A percentile compares a stretch with the other conserved stretches of the same genome.
Conservation (phyloP, 441 rosid genomes). For the Euphorbia celastroides region DNA sequence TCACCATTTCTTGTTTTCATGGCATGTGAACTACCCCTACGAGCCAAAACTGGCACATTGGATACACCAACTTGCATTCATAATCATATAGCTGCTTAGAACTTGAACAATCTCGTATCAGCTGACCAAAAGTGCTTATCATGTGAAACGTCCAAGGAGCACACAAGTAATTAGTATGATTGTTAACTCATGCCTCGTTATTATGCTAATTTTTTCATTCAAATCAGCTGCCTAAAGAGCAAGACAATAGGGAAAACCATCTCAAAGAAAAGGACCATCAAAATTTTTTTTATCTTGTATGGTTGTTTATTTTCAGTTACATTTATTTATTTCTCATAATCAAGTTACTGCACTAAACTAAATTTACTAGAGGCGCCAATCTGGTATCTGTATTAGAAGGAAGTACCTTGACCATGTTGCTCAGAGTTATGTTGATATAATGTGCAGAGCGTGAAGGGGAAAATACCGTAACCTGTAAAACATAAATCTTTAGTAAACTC, state of each 20-base stretch:
- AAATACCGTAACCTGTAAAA: conserved; percentile 73
- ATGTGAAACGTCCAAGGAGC: background rate
- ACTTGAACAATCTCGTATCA: background rate
- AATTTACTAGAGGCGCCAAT: background rate
- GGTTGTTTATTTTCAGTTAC: background rate
- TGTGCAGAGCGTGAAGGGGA: conserved; percentile 39
- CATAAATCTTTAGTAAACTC: conserved; percentile 19
- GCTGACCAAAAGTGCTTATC: background rate
- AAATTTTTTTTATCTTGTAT: background rate
- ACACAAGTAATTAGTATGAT: background rate
- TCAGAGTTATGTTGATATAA: conserved; percentile 69
- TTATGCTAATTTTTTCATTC: background rate
- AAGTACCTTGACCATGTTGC: conserved; percentile 67
- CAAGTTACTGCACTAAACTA: background rate
- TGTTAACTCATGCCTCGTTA: background rate
- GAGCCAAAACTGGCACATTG: no score
- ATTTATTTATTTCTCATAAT: background rate
- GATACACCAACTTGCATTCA: background rate
- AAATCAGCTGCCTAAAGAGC: background rate
- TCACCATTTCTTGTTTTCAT: background rate
- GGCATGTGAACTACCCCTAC: background rate
- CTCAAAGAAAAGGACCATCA: background rate
- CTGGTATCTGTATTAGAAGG: background rate
- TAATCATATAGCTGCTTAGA: background rate
- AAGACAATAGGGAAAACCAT: background rate